These are phyloP conservation scores for Ophiostoma perfectum DNA, from an alignment of 2,329 filamentous ascomycete genomes.

Conservation along the genomic window DNA sequence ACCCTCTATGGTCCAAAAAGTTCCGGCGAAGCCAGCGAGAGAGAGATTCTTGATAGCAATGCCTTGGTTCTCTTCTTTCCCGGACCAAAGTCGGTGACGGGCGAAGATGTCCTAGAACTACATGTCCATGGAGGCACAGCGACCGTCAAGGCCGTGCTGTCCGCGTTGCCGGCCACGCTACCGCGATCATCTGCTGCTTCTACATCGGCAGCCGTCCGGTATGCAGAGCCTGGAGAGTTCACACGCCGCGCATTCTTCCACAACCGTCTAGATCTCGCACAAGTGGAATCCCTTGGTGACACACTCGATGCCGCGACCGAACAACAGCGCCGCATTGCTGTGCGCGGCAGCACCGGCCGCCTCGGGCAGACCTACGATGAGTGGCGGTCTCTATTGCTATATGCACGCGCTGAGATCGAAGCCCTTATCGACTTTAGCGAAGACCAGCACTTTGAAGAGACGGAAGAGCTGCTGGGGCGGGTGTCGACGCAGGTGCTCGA, in stretches of 20 bases:
- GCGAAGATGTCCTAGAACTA: constrained; percentile 85
- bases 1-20: constrained; percentile 57
- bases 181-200: not conserved
- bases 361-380: constrained; percentile 71
- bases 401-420: constrained; percentile 85
- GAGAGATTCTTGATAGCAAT: constrained; percentile 65
- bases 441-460: constrained; percentile 94
- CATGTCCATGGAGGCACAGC: constrained; percentile 92
- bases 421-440: constrained; percentile 96
- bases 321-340: constrained; percentile 81
- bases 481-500: constrained; percentile 58
- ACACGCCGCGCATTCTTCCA: constrained; percentile 89
- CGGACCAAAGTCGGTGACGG: constrained; percentile 74
- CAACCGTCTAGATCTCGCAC: constrained; percentile 74
- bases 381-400: constrained; percentile 73
- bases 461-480: constrained; percentile 65
- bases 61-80: constrained; percentile 82
- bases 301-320: constrained; percentile 71
- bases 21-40: not conserved
- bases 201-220: not conserved
- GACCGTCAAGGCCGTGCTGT: constrained; percentile 78
- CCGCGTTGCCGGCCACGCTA: constrained; percentile 57
- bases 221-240: constrained; percentile 88
- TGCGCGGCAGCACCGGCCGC: constrained; percentile 66
- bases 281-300: constrained; percentile 65